Percentiles rank a stretch among this genome's conserved stretches.
Evolutionary conservation across 495 filamentous ascomycete genomes (phyloP).

Genomic region (Neurospora africana): DNA sequence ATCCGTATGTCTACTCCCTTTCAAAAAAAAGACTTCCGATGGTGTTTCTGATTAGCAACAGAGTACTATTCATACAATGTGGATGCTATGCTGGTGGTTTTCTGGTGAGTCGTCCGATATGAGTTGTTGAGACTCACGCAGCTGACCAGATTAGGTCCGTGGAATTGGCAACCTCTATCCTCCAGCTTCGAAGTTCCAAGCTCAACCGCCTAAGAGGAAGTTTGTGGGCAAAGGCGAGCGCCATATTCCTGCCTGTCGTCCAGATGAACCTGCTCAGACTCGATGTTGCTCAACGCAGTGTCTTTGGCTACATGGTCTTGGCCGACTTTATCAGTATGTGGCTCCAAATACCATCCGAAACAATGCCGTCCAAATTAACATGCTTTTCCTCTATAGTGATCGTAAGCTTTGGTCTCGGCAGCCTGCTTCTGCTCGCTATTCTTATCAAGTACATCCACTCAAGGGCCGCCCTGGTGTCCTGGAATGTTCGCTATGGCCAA

Average conservation of each 20-base stretch:
- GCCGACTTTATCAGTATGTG: slow-evolving; percentile 32
- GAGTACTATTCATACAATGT: slow-evolving; percentile 43
- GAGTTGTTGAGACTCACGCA: neutral
- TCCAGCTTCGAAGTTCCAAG: slow-evolving; percentile 15
- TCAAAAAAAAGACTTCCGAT: too few species aligned
- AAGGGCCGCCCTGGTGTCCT: slow-evolving; percentile 26
- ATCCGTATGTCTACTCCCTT: slow-evolving; percentile 24
- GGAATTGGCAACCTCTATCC: slow-evolving; percentile 29
- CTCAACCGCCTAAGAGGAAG: slow-evolving; percentile 17
- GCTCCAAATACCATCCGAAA: neutral
- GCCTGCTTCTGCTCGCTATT: slow-evolving; percentile 30
- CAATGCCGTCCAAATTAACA: neutral
- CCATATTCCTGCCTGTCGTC: slow-evolving; percentile 25
- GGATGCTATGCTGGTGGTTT: slow-evolving; percentile 34
- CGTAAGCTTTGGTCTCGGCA: slow-evolving; percentile 28
- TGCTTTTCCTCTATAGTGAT: slow-evolving; percentile 23
- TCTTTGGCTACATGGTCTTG: slow-evolving; percentile 26
- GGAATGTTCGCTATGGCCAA: slow-evolving; percentile 27
- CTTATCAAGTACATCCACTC: slow-evolving; percentile 37
- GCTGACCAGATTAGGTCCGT: slow-evolving; percentile 23
- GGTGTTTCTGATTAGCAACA: slow-evolving; percentile 7
- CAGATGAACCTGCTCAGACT: slow-evolving; percentile 29
- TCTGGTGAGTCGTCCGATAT: slow-evolving; percentile 23
- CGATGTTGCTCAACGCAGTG: slow-evolving; percentile 17
- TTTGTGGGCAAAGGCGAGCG: slow-evolving; percentile 25